phyloP scores from a whole-genome alignment of 2,329 filamentous ascomycete species.

The Fusarium tupiense region DNA sequence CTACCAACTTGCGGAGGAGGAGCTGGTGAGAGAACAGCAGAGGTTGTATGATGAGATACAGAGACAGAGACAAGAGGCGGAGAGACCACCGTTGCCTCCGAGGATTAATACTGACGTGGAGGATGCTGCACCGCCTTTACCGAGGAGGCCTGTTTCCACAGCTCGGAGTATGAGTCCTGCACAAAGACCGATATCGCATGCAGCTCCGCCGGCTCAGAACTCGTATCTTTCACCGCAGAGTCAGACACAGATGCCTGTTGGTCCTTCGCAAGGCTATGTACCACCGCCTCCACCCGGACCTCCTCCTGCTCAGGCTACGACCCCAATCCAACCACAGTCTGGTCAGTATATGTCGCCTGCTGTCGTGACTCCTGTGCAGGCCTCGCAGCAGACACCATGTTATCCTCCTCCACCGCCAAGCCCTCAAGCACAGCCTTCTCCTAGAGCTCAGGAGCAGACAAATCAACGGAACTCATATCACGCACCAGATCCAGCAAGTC shows the following conservation, averaged over 20 bases:
- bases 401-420: background rate
- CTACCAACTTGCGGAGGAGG: slow-evolving; percentile 4
- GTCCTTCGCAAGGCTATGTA: background rate
- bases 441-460: background rate
- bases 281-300: slow-evolving; percentile 13
- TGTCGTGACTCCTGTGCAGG: background rate
- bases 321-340: background rate
- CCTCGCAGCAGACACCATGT: background rate
- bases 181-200: background rate
- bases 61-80: background rate
- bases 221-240: background rate
- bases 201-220: background rate
- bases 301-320: background rate
- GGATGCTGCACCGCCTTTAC: slow-evolving; percentile 13
- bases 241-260: background rate
- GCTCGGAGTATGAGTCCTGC: background rate
- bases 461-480: background rate
- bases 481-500: background rate
- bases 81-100: slow-evolving; percentile 13
- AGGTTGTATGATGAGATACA: slow-evolving; percentile 30
- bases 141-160: slow-evolving; percentile 17
- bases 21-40: slow-evolving; percentile 26
- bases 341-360: background rate
- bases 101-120: slow-evolving; percentile 1
- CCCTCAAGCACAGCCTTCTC: background rate